These are phyloP conservation scores for Sugiyamaella valdiviana DNA, from an alignment of 805 yeast species.

Conservation along the genomic window DNA sequence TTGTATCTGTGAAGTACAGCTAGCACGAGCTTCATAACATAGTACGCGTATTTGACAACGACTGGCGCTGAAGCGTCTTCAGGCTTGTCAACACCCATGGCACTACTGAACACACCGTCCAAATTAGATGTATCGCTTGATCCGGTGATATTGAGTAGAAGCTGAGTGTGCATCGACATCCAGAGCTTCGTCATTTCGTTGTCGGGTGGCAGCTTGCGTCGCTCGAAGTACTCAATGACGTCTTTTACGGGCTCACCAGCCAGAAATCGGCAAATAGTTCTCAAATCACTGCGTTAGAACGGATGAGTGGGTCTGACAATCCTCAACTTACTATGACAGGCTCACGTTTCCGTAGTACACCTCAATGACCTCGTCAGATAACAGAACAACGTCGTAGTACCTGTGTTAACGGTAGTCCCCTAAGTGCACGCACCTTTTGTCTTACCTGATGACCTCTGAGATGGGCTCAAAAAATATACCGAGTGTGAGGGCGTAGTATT, in stretches of 20 bases:
- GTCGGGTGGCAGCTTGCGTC: conserved; percentile 16
- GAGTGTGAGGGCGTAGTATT: conserved; percentile 37
- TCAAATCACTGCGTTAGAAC: conserved; percentile 15
- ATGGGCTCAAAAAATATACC: conserved; percentile 41
- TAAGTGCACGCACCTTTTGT: not conserved
- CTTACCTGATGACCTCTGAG: conserved; percentile 31
- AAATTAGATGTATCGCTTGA: conserved; percentile 18
- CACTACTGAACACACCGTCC: conserved; percentile 11
- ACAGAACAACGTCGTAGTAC: conserved; percentile 21
- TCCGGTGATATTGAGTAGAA: conserved; percentile 18
- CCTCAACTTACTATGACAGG: conserved; percentile 17
- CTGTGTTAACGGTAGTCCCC: conserved; percentile 11
- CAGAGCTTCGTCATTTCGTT: conserved; percentile 16
- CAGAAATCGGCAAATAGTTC: conserved; percentile 23
- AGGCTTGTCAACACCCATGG: conserved; percentile 3
- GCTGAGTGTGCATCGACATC: conserved; percentile 21
- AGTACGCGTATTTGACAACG: conserved; percentile 20
- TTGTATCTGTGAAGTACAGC: conserved; percentile 23
- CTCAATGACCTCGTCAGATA: conserved; percentile 22
- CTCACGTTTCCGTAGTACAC: conserved; percentile 22
- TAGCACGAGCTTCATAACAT: conserved; percentile 17
- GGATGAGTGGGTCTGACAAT: not conserved
- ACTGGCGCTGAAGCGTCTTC: conserved; percentile 11
- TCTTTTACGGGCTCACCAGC: conserved; percentile 22
- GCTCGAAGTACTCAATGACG: conserved; percentile 17